These are phyloP conservation scores for Pleodorina starrii DNA, from an alignment of 139 green algal genomes.

Conservation along the genomic window DNA sequence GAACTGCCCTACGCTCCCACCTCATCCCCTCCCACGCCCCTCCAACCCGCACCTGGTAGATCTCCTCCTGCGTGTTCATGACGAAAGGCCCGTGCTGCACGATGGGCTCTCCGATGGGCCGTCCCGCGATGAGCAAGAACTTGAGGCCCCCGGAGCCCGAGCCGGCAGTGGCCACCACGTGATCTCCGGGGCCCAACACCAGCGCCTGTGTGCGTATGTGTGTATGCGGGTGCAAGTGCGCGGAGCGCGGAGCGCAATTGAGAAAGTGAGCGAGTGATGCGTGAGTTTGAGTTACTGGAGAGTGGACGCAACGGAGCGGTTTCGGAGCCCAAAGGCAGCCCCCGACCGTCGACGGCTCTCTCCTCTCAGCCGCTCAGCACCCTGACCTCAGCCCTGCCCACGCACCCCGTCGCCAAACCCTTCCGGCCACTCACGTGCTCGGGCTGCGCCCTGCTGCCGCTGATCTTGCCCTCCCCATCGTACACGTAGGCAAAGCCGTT, in stretches of 20 bases:
- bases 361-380: too few species aligned
- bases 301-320: too few species aligned
- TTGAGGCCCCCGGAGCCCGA: constrained; percentile 63
- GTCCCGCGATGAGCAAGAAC: constrained; percentile 87
- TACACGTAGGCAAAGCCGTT: constrained; percentile 88
- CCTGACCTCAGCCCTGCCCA: too few species aligned
- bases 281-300: too few species aligned
- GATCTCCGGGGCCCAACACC: constrained; percentile 68
- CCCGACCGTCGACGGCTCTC: too few species aligned
- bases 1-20: too few species aligned
- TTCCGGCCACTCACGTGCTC: constrained; percentile 76
- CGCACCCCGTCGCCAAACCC: too few species aligned
- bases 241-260: too few species aligned
- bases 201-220: constrained; percentile 44
- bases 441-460: constrained; percentile 56
- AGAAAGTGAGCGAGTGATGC: too few species aligned
- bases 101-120: constrained; percentile 91
- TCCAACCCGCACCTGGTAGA: constrained; percentile 39
- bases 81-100: constrained; percentile 92
- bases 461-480: constrained; percentile 79
- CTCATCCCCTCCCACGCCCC: too few species aligned
- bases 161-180: constrained; percentile 59
- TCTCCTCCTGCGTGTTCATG: constrained; percentile 85
- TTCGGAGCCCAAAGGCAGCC: too few species aligned
- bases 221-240: too few species aligned